Base-by-base conservation (phyloP, 2,329 filamentous ascomycete genomes). In the Dendryphion nanum region DNA sequence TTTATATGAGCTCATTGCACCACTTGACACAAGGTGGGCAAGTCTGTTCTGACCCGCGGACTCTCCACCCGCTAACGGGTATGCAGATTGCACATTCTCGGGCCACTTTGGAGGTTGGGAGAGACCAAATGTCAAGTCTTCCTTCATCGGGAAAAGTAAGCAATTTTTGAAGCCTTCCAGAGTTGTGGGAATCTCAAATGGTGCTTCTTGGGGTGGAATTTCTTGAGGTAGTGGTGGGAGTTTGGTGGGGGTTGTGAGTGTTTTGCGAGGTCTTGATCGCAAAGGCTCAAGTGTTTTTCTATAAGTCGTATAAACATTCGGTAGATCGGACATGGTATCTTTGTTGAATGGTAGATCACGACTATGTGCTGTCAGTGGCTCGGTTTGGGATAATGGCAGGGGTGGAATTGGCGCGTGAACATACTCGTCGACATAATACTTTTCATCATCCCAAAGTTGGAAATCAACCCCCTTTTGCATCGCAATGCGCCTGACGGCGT, bases 391-490 rank as follows among this genome's bases (percentile, higher is more conserved):
- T 31, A 18, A 8, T 8, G 8, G 8, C 6, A 37, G 14, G 29
- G 6, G 14, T 10, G 17, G 15, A 26, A 30, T 8, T 30, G 29
- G 16, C 7, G 7, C 10, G 18, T 12, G 16, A 43, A 42, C 84
- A 66, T 69, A 90, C 86, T 90, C 85, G 53, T 90, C 83, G 35
- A 90, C 73, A 42, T 82, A 82, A 50, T 86, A 90, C 59, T 90
- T 91, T 62, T 89, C 86, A 51, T 91, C 86, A 1, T 66, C 63
- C 79, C 82, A 89, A 1, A 81, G 41, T 57, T 78, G 77, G 59
- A 88, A 86, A 2, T 79, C 72, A 4, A 81, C 69, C 1, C 70
- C 72, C 3, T 73, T 64, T 10, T 73, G 59, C 16, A 74, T 64
- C 38, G 84, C 82, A 1, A 79, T 56, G 0, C 67, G 57, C 18